These are phyloP conservation scores for Lentinula novae-zelandiae DNA, from an alignment of 1,284 basidiomycete genomes.

Conservation along the genomic window DNA sequence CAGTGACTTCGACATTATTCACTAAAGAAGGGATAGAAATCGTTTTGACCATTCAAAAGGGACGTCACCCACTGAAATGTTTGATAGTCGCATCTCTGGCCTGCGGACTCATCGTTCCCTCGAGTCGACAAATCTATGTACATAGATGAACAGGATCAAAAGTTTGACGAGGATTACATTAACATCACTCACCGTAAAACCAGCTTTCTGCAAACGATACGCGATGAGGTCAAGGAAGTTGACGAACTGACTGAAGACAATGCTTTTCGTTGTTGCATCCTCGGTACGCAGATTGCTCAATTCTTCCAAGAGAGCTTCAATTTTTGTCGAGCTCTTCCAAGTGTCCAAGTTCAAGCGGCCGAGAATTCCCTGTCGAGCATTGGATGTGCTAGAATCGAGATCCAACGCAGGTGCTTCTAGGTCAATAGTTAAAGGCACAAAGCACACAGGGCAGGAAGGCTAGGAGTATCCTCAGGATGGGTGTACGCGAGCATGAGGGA, in stretches of 20 bases:
- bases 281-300: conserved; percentile 79
- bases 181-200: conserved; percentile 65
- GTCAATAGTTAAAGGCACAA: conserved; percentile 91
- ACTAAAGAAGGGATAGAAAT: conserved; percentile 40
- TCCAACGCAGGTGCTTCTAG: conserved; percentile 92
- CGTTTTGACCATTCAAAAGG: not conserved
- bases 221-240: conserved; percentile 91
- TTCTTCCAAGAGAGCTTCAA: conserved; percentile 96
- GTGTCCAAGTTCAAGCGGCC: conserved; percentile 85
- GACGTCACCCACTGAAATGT: conserved; percentile 73
- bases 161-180: not conserved
- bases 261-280: conserved; percentile 92
- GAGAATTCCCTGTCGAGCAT: conserved; percentile 87
- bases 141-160: not conserved
- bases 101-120: conserved; percentile 97
- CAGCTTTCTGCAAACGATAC: conserved; percentile 87
- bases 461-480: conserved; percentile 24
- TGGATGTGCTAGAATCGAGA: conserved; percentile 56
- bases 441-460: conserved; percentile 96
- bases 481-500: conserved; percentile 1
- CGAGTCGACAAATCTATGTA: conserved; percentile 84
- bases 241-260: conserved; percentile 95
- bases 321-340: conserved; percentile 96
- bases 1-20: conserved; percentile 92
- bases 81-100: conserved; percentile 94